Conservation (phyloP, 2,329 filamentous ascomycete species). For the Trichoderma sp. region DNA sequence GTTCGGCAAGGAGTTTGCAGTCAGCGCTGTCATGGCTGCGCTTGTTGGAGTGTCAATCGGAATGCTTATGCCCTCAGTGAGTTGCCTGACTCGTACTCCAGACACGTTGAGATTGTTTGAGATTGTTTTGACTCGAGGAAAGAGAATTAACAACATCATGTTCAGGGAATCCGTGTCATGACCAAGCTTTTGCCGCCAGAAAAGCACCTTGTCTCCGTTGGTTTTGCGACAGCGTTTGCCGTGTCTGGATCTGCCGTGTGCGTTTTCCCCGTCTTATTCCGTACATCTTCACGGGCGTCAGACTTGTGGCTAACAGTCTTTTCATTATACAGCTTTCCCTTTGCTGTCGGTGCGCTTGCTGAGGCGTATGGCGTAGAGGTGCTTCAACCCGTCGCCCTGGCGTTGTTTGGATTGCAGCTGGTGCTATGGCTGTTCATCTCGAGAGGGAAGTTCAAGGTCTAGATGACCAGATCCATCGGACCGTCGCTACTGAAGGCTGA, state of each 20-base stretch:
- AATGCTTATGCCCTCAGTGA: constrained; percentile 21
- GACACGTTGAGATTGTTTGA: not conserved
- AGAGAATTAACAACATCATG: not conserved
- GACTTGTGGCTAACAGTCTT: not conserved
- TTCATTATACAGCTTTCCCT: constrained; percentile 45
- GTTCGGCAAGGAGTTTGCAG: constrained; percentile 75
- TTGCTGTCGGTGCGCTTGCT: constrained; percentile 68
- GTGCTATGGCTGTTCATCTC: constrained; percentile 16
- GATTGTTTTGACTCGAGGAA: not conserved
- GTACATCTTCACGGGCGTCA: not conserved
- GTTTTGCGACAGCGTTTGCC: constrained; percentile 76
- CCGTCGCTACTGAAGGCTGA: not conserved
- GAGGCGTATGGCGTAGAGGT: constrained; percentile 54
- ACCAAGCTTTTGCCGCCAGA: constrained; percentile 72
- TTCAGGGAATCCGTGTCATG: constrained; percentile 18
- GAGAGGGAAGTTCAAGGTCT: constrained; percentile 5
- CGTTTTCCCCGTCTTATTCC: not conserved
- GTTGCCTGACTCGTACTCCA: not conserved
- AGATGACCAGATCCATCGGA: not conserved
- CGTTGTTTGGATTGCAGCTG: constrained; percentile 40
- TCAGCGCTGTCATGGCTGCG: constrained; percentile 68
- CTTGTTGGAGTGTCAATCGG: constrained; percentile 17
- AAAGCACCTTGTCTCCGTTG: constrained; percentile 74
- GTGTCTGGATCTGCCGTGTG: constrained; percentile 65
- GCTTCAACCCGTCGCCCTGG: constrained; percentile 34